These are phyloP conservation scores for Yamadazyma dushanensis DNA, from an alignment of 1,139 yeast genomes.

Conservation along the genomic window DNA sequence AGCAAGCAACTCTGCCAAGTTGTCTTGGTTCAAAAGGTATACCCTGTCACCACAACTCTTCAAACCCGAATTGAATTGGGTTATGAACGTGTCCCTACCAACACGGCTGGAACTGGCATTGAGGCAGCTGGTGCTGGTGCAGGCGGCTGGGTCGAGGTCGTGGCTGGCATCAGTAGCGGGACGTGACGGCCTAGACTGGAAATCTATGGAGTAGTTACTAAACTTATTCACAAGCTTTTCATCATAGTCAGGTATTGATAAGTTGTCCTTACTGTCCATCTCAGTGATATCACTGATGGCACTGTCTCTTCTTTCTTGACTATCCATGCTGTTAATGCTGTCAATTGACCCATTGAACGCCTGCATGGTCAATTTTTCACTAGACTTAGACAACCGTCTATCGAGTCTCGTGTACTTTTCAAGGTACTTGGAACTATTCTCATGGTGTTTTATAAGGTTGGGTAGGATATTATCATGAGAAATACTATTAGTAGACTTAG, in stretches of 20 bases:
- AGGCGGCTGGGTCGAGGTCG: neutral
- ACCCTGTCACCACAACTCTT: constrained; percentile 14
- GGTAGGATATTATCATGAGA: constrained; percentile 17
- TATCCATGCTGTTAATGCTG: constrained; percentile 15
- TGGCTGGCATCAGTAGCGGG: constrained; percentile 2
- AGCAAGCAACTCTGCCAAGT: constrained; percentile 22
- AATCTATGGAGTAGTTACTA: constrained; percentile 3
- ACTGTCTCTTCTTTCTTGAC: constrained; percentile 18
- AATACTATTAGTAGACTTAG: constrained; percentile 16
- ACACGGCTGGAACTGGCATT: neutral
- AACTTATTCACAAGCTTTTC: constrained; percentile 3
- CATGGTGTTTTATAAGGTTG: constrained; percentile 10
- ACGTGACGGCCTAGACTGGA: constrained; percentile 3
- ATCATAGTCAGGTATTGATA: constrained; percentile 4
- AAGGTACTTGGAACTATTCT: constrained; percentile 10
- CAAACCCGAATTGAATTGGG: constrained; percentile 16
- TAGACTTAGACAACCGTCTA: constrained; percentile 1
- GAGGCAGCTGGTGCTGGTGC: neutral
- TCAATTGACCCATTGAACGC: constrained; percentile 15
- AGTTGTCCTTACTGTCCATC: constrained; percentile 15
- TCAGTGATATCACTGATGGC: constrained; percentile 17
- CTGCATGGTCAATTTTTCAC: neutral
- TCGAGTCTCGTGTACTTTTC: constrained; percentile 14
- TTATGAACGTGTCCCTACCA: constrained; percentile 6
- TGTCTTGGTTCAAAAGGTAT: constrained; percentile 14